Conservation (phyloP, 257 asterid species). For the Nicotiana sylvestris region DNA sequence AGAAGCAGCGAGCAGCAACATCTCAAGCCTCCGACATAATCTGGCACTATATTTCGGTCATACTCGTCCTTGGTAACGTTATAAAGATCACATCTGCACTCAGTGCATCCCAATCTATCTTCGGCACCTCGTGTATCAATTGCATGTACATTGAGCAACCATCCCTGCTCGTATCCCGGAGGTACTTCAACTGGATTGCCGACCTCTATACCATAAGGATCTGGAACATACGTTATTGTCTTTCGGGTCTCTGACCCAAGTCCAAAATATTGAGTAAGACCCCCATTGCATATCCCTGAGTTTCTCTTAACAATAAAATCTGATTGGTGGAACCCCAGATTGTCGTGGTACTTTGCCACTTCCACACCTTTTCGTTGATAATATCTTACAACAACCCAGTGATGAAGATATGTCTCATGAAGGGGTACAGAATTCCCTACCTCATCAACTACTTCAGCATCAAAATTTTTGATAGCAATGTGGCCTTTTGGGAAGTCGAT, state of each 20-base stretch:
- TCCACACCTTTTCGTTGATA: conserved; percentile 14
- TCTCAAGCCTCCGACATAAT: conserved; percentile 32
- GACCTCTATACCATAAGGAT: conserved; percentile 39
- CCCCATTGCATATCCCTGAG: conserved; percentile 20
- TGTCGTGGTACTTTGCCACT: background rate
- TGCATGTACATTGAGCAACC: conserved; percentile 35
- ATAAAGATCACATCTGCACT: conserved; percentile 40
- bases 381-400: conserved; percentile 26
- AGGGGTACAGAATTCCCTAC: conserved; percentile 30
- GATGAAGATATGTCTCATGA: conserved; percentile 35
- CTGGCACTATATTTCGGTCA: conserved; percentile 12
- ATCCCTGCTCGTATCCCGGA: conserved; percentile 26
- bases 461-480: conserved; percentile 31
- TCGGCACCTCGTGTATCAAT: conserved; percentile 38
- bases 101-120: conserved; percentile 30
- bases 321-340: conserved; percentile 14
- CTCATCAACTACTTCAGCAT: conserved; percentile 36
- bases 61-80: conserved; percentile 21
- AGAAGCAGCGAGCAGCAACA: no score
- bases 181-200: conserved; percentile 28
- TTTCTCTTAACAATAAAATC: conserved; percentile 11
- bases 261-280: conserved; percentile 31
- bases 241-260: conserved; percentile 40
- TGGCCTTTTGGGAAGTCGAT: conserved; percentile 40
- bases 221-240: conserved; percentile 24